Percentiles rank a stretch among this genome's conserved stretches.
Conservation (phyloP, 2,329 filamentous ascomycete species). For the Neofusicoccum cordaticola region DNA sequence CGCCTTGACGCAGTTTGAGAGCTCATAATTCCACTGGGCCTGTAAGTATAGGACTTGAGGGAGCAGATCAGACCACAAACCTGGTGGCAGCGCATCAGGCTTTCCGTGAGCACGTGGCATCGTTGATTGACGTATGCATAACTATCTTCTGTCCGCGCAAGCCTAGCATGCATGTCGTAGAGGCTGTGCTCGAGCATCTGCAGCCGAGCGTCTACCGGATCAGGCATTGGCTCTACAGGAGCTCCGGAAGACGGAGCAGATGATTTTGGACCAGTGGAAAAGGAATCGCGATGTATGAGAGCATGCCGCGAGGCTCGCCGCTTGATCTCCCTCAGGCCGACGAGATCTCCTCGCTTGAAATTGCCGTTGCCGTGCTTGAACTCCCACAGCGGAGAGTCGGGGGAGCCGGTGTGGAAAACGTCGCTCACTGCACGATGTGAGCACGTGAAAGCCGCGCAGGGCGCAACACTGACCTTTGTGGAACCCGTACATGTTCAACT, state of each 20-base stretch:
- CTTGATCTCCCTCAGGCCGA: constrained; percentile 91
- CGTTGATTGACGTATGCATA: constrained; percentile 75
- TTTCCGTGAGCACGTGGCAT: constrained; percentile 79
- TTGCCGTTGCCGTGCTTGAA: constrained; percentile 98
- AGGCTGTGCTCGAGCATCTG: constrained; percentile 74
- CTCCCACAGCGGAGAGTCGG: constrained; percentile 94
- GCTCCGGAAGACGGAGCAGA: constrained; percentile 76
- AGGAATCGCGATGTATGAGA: constrained; percentile 87
- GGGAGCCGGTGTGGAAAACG: constrained; percentile 92
- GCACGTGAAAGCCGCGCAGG: background rate
- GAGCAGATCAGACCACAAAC: constrained; percentile 39
- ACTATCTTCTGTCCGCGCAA: constrained; percentile 80
- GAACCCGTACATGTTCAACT: constrained; percentile 99
- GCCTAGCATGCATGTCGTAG: constrained; percentile 72
- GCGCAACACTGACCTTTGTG: constrained; percentile 73
- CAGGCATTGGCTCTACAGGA: constrained; percentile 78
- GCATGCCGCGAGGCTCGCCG: constrained; percentile 89
- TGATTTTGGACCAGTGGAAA: constrained; percentile 67
- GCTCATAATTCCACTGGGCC: constrained; percentile 75
- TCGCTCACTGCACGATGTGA: constrained; percentile 71
- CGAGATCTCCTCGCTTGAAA: constrained; percentile 91
- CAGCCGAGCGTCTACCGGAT: constrained; percentile 73
- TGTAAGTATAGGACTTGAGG: constrained; percentile 13
- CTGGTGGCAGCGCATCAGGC: constrained; percentile 69
- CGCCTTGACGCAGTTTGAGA: constrained; percentile 71